A percentile compares a stretch with the other conserved stretches of the same genome.
phyloP scores from a whole-genome alignment of 1,284 basidiomycete species.

The Ustilago cynodontis region DNA sequence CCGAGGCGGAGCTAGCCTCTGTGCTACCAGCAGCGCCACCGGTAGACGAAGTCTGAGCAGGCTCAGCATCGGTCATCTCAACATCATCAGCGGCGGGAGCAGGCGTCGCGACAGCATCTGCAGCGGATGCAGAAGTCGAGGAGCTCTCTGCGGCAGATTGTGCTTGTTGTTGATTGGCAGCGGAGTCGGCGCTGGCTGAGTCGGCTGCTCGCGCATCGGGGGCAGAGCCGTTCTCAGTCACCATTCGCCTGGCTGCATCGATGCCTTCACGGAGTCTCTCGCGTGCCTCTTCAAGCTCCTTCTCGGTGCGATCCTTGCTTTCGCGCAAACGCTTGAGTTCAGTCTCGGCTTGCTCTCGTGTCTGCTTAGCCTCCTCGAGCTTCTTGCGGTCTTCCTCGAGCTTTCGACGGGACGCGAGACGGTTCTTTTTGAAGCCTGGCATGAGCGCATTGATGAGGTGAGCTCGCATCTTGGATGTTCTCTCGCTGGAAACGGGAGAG shows the following conservation, averaged over 20 bases:
- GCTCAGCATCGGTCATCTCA: slow-evolving; percentile 59
- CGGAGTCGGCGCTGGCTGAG: slow-evolving; percentile 39
- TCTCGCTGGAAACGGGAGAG: slow-evolving; percentile 78
- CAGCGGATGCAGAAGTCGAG: not conserved
- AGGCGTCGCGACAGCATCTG: slow-evolving; percentile 7
- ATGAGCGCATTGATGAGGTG: slow-evolving; percentile 84
- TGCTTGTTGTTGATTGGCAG: slow-evolving; percentile 20
- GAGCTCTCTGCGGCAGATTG: not conserved
- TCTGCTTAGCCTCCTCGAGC: slow-evolving; percentile 69
- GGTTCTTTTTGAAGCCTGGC: slow-evolving; percentile 73
- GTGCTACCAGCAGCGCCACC: not conserved
- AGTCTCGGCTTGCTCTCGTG: slow-evolving; percentile 63
- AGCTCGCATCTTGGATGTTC: slow-evolving; percentile 78
- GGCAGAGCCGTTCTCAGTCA: slow-evolving; percentile 10
- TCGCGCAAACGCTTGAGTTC: slow-evolving; percentile 49
- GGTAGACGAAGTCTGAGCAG: slow-evolving; percentile 5
- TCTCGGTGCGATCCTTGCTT: slow-evolving; percentile 43
- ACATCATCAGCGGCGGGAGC: slow-evolving; percentile 45
- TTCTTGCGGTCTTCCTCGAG: slow-evolving; percentile 71
- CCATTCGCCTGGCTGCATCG: slow-evolving; percentile 66
- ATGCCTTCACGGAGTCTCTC: slow-evolving; percentile 63
- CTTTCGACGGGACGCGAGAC: slow-evolving; percentile 34
- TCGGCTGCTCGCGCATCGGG: slow-evolving; percentile 69
- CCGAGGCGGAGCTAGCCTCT: slow-evolving; percentile 14
- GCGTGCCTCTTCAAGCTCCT: slow-evolving; percentile 61